Evolutionary conservation across 2,329 filamentous ascomycete species (phyloP), one percentile per base, ranked within the genome.

Genomic region (Ilyonectria sp.): DNA sequence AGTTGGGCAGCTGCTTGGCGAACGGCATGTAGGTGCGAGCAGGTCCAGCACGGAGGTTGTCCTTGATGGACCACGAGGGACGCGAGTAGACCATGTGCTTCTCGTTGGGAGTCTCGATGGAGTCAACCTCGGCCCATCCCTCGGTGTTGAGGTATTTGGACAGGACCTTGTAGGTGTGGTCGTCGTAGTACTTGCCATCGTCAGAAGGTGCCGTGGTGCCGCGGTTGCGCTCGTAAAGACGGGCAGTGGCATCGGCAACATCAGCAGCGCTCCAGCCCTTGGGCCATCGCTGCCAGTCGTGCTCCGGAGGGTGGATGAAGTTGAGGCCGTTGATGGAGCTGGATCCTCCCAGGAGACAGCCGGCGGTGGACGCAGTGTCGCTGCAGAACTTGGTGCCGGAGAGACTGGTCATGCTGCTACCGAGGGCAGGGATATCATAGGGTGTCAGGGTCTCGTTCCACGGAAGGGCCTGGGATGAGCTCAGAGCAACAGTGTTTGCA

Each of bases 1-100:
- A 94, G 81, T 93, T 92, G 19, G 83, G 80, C 60, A 90, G 85
- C 29, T 82, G 81, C 63, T 85, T 82, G 3, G 90, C 90, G 11
- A 86, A 85, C 3, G 91, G 88, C 7, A 94, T 87, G 76, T 94
- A 94, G 0, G 92, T 93, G 4, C 89, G 89, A 78, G 93, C 83
- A 40, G 92, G 92, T 1, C 92, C 92, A 52, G 89, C 90, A 68
- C 92, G 85, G 79, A 92, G 87, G 62, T 90, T 90, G 59, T 90
- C 82, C 26, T 84, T 83, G 76, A 89, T 92, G 85, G 93, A 93
- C 83, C 89, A 93, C 3, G 90, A 86, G 5, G 90, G 89, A 74
- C 91, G 87, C 33, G 88, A 86, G 78, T 87, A 93, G 1, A 88
- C 89, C 64, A 84, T 83, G 79, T 93, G 90, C 86, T 94, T 94